Base-by-base conservation (phyloP, 345 rosid species). In the Boechera stricta region DNA sequence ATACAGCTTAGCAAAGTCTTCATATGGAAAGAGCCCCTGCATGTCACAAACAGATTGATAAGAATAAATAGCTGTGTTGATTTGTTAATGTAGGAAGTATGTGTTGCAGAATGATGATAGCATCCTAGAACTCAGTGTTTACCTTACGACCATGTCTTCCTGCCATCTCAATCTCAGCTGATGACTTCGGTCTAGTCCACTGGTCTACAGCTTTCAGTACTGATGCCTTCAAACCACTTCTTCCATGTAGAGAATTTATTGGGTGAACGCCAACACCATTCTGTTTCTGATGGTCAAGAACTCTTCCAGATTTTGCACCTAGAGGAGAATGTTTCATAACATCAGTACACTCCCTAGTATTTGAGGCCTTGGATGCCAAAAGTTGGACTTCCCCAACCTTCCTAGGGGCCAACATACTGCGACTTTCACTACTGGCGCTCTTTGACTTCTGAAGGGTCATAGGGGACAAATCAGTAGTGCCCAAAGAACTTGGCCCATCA, bases 11-110 rank as follows among this genome's bases (percentile, higher is more conserved):
- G 88, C 86, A 85, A 96, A 96, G 21, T 78, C 78, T 63, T 93
- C 93, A 57, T 96, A 96, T 64, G 92, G 71, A 82, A 93, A 93
- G 73, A 90, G 83, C 16, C 85, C 91, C 99, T 96, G 88, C 57
- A 82, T 78, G 67, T 58, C 47, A 69, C 79, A 67, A 82, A 59
- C 64, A 53, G 33, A 60, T 21, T 81, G 38, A 57, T 18, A 74
- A 49, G 38, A 45, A 65, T n/a, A 54, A 54, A 12, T 47, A 56
- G 62, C n/a, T 48, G 41, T 63, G 38, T 49, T 75, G 75, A 56
- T 61, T 69, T 13, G 41, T 29, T 32, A 29, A 33, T n/a, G 38
- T 52, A 61, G n/a, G 44, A 44, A 66, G 31, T 38, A 15, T 74
- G 35, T 56, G 45, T 32, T 31, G 61, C 5, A 51, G 44, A 70